Evolutionary conservation across 352 stramenopile genomes (phyloP), one percentile per base, ranked within the genome.

Genomic region (Phytophthora rubi): DNA sequence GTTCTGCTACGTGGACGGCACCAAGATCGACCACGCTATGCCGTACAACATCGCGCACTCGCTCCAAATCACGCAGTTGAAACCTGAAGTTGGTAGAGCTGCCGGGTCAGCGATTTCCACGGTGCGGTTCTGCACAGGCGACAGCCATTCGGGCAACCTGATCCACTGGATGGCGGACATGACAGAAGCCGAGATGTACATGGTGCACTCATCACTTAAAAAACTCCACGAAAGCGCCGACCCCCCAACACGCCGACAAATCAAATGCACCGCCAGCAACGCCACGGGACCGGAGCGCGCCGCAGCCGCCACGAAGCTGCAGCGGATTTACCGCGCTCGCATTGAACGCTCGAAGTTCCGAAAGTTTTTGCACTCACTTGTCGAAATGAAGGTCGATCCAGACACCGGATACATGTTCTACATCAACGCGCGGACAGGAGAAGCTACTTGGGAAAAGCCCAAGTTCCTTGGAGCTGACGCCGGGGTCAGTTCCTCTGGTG

Each of bases 1-100:
- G 8, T 90, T 86, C 58, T 90, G 82, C 69, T 93, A 91, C 47
- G 37, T 93, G 3, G 82, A 92, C 44, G 82, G 79, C 55, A 91
- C 85, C 6, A 63, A 59, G 1, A 53, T 93, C 0, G 68, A 78
- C 32, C 80, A 81, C 39, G 59, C 71, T 12, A 65, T 93, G 6
- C 85, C 83, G 6, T 79, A 77, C 52, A 71, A 81, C 23, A 77
- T 54, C 0, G 80, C 82, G 8, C 80, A 86, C 63, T 82, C 77
- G 28, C 77, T 93, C 49, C 70, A 93, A 58, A 86, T 90, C 53
- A 90, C 81, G 2, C 80, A 78, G n/a, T 65, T 90, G 16, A 71
- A 80, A 59, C 21, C 49, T 3, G 56, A 68, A 35, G 39, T 28
- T 0, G 42, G 47, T 6, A 65, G 57, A 48, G 26, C 39, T 32